These are phyloP conservation scores for Trypanosoma avium DNA, from an alignment of 208 protist species.

Conservation along the genomic window DNA sequence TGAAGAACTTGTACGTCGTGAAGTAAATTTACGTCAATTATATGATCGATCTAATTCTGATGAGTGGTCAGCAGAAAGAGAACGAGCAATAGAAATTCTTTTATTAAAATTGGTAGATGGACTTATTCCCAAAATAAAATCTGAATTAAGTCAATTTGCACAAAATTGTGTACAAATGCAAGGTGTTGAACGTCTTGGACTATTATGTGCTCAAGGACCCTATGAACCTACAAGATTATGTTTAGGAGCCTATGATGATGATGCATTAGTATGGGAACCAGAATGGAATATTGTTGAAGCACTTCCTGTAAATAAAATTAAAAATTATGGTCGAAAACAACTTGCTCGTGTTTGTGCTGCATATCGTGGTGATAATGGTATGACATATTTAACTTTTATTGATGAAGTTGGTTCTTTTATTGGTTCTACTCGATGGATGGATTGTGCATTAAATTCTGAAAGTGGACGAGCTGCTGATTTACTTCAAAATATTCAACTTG, in stretches of 20 bases:
- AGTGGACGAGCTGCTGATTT: constrained; percentile 46
- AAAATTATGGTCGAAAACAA: background rate
- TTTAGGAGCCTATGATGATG: constrained; percentile 52
- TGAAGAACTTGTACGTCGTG: constrained; percentile 59
- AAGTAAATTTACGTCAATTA: constrained; percentile 55
- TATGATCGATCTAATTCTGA: constrained; percentile 38
- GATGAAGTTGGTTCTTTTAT: constrained; percentile 72
- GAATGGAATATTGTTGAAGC: constrained; percentile 88
- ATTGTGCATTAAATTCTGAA: constrained; percentile 58
- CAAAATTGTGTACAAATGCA: constrained; percentile 39
- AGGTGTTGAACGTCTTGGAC: constrained; percentile 49
- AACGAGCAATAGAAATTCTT: constrained; percentile 63
- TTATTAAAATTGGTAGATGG: constrained; percentile 55
- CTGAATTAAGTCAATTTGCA: constrained; percentile 55
- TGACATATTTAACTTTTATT: constrained; percentile 74
- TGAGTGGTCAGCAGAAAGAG: constrained; percentile 59
- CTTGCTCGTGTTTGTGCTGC: constrained; percentile 67
- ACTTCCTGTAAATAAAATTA: constrained; percentile 27
- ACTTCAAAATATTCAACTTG: constrained; percentile 57
- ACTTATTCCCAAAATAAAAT: constrained; percentile 59
- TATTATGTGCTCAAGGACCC: constrained; percentile 60
- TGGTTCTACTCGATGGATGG: constrained; percentile 69
- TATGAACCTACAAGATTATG: constrained; percentile 64
- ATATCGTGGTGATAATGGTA: constrained; percentile 64
- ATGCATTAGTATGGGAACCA: constrained; percentile 62